Base-by-base conservation (phyloP, 495 filamentous ascomycete genomes). In the Choiromyces venosus region DNA sequence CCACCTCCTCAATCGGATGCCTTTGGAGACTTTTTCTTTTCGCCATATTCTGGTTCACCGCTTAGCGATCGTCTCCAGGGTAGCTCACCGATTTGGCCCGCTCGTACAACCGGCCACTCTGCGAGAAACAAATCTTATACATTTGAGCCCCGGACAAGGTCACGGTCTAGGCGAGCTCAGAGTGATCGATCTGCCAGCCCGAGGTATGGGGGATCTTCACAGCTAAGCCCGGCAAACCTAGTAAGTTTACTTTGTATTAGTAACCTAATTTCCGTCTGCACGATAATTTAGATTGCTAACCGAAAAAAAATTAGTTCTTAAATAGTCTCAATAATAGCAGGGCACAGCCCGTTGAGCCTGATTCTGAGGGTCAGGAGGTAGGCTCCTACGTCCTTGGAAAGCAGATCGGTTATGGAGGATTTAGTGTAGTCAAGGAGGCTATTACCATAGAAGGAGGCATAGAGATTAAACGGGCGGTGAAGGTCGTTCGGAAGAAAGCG, bases 341-440 rank as follows among this genome's bases (percentile, higher is more conserved):
- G 85, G 37, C 74, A 70, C 83, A 87, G 70, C 81, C 84, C 35
- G 79, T 82, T 16, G 84, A 86, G 70, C 89, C 89, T 1, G 91
- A 93, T 76, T 88, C 89, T 56, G 91, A 92, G 81, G 91, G 91
- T 1, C 90, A 92, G 80, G 89, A 90, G 81, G 87, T 93, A 46
- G 91, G 90, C 35, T 86, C 85, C 38, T 92, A 93, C 79, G 89
- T 92, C 37, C 86, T 93, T 70, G 91, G 91, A 29, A 89, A 89
- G 73, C 86, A 89, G 67, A 87, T 93, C 61, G 91, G 89, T 44
- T 87, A 83, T 75, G 91, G 91, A 33, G 91, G 91, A 19, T 92
- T 92, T 79, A 91, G 89, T 74, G 84, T 87, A 0, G 88, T 93
- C 21, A 91, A 90, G 78, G 91, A 93, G 77, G 90, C 90, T 12